Evolutionary conservation across 345 rosid genomes (phyloP).

Genomic region (Linum tenue): DNA sequence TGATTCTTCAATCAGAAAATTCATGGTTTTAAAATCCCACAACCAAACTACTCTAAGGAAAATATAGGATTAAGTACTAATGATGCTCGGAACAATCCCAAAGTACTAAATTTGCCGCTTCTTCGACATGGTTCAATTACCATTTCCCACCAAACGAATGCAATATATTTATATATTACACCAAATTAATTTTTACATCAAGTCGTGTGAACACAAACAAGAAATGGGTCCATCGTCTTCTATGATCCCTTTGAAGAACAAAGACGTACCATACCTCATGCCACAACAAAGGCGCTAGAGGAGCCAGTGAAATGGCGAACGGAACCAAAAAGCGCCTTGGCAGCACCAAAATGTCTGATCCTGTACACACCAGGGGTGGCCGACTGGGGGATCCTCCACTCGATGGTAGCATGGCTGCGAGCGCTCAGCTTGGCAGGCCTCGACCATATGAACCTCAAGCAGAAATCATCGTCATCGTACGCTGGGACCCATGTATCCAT

Average conservation of each 20-base stretch:
- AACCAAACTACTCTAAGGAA: too few species aligned
- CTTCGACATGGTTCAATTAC: too few species aligned
- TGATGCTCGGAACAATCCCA: too few species aligned
- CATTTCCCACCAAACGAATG: too few species aligned
- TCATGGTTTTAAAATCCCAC: too few species aligned
- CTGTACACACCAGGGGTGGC: slow-evolving; percentile 73
- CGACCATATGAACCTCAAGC: slow-evolving; percentile 83
- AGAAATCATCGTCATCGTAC: slow-evolving; percentile 88
- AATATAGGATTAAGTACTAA: too few species aligned
- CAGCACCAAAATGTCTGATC: slow-evolving; percentile 65
- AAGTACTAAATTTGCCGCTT: too few species aligned
- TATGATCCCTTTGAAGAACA: not conserved
- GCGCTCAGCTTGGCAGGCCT: slow-evolving; percentile 64
- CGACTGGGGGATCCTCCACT: slow-evolving; percentile 72
- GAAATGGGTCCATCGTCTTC: too few species aligned
- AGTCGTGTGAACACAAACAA: too few species aligned
- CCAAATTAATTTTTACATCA: too few species aligned
- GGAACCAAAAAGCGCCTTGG: slow-evolving; percentile 45
- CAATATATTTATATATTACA: too few species aligned
- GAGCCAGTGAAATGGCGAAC: slow-evolving; percentile 57
- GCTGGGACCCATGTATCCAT: slow-evolving; percentile 70
- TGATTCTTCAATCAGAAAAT: too few species aligned
- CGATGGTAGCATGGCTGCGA: slow-evolving; percentile 61
- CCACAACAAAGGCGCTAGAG: slow-evolving; percentile 64
- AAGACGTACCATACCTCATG: slow-evolving; percentile 17